Base-by-base conservation (phyloP, 768 basidiomycete genomes). In the Auricularia cornea region DNA sequence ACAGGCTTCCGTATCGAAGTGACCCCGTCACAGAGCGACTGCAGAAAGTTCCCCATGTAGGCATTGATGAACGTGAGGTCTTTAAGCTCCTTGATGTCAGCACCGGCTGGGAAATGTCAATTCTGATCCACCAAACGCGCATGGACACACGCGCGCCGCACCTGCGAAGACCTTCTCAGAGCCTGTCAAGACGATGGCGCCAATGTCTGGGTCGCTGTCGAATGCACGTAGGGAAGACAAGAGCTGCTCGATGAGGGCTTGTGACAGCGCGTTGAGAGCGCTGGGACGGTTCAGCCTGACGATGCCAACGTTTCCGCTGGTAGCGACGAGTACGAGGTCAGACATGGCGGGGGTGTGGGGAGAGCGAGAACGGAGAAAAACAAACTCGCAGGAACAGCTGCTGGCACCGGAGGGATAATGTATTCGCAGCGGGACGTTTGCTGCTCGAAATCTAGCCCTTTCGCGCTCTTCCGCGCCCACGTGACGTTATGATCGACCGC, bases 11-110 rank as follows among this genome's bases (percentile, higher is more conserved):
- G 84, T 65, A 95, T 82, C 32, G 76, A 78, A 16, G 83, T 80
- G 68, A 98, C 78, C 59, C 83, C 75, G 5, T 83, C 80, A 96
- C 97, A 99, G 71, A 88, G 70, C 3, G 72, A 83, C 69, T 85
- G 84, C 62, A 98, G 80, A 77, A 95, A 98, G 71, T 88, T 87
- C 73, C 80, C 83, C 72, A 85, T 84, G 81, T 92, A 98, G 1
- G 87, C 93, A 63, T 95, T 91, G n/a, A 89, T 79, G 71, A 87
- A 92, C 94, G 70, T 29, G 76, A 94, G 94, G 77, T 95, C 92
- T 75, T 94, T 94, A 96, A 98, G 98, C 77, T 98, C 94, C 78
- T 97, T 98, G 77, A 99, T 98, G 75, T 99, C 96, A 26, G 96
- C 96, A 2, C 96, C 94, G 69, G 94, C 94, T 94, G 62, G 20